Evolutionary conservation across 345 rosid species (phyloP).

Genomic region (Leavenworthia alabamica): DNA sequence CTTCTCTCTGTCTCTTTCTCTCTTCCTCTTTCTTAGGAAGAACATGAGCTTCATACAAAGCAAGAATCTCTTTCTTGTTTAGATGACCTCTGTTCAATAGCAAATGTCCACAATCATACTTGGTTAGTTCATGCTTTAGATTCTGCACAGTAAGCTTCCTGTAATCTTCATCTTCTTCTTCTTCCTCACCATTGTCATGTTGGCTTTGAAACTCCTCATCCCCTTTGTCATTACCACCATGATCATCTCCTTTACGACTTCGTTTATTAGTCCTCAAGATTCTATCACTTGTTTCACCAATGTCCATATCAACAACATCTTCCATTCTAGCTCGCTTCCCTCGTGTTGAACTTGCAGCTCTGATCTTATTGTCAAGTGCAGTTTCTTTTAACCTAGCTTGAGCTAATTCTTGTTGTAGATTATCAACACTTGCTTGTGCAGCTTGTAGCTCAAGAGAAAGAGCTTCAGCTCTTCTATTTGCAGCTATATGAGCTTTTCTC

Average conservation of each 20-base stretch:
- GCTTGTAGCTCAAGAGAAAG: constrained; percentile 76
- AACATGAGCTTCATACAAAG: constrained; percentile 66
- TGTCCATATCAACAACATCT: constrained; percentile 60
- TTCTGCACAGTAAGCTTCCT: constrained; percentile 64
- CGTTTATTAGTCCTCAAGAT: constrained; percentile 51
- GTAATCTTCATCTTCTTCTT: constrained; percentile 43
- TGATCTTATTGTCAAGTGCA: constrained; percentile 74
- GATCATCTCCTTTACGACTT: constrained; percentile 40
- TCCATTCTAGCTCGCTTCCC: constrained; percentile 56
- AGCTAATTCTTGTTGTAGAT: constrained; percentile 76
- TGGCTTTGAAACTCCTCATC: too few relatives aligned
- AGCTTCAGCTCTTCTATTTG: constrained; percentile 71
- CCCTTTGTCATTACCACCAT: constrained; percentile 46
- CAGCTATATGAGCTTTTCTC: constrained; percentile 65
- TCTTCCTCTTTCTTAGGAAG: constrained; percentile 47
- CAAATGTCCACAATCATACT: constrained; percentile 74
- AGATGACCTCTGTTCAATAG: constrained; percentile 65
- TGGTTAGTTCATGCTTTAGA: constrained; percentile 86
- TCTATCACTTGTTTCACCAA: constrained; percentile 46
- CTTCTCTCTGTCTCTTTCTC: constrained; percentile 19
- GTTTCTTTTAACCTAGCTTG: constrained; percentile 77
- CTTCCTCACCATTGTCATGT: too few relatives aligned
- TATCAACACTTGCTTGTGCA: constrained; percentile 76
- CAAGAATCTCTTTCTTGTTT: constrained; percentile 75
- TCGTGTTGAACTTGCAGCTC: constrained; percentile 48